Evolutionary conservation across 192 early-diverging fungal species (phyloP), one percentile per base, ranked within the genome.

Genomic region (Blastocladiella britannica): DNA sequence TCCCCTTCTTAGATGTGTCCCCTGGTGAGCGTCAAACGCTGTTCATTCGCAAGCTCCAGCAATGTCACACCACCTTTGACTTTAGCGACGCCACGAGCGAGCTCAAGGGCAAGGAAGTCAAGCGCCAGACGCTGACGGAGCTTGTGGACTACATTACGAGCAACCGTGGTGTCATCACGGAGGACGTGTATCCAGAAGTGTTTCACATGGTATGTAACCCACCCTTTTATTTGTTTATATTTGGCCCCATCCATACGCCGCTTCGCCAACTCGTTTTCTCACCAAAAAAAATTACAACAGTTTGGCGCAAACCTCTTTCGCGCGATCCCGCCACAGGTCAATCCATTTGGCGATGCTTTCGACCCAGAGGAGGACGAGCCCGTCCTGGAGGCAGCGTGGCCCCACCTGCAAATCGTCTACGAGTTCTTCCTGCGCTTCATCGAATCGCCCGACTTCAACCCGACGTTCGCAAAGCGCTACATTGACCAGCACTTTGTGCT

Each of bases 321-420:
- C 52, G 88, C 93, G 3, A 88, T 97, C 24, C 88, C 95, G 8
- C 95, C 95, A 1, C 90, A 89, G 71, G 83, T 91, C 29, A 94
- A 91, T 62, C 89, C 89, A 24, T 81, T 77, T 47, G 94, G 91
- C 47, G 95, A 95, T 57, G 91, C 87, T 22, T 99, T 90, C 63
- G 95, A 99, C 69, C 93, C 95, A 7, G 95, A 99, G 63, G 95
- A 99, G 59, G 95, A 99, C 67, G 95, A 99, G 66, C 95, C 95
- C 5, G 88, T 91, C 3, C 71, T 97, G 53, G 95, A 99, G 67
- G 69, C 84, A 37, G 88, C 91, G 12, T 99, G 95, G 95, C 93
- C 93, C 55, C 95, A 99, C 70, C 67, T 99, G 51, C 91, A 89
- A 63, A 82, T 96, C 51, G 93, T 99, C 8, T 99, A 99, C 67